Evolutionary conservation across 2,329 filamentous ascomycete genomes (phyloP).

Genomic region (Botrytis fabae): DNA sequence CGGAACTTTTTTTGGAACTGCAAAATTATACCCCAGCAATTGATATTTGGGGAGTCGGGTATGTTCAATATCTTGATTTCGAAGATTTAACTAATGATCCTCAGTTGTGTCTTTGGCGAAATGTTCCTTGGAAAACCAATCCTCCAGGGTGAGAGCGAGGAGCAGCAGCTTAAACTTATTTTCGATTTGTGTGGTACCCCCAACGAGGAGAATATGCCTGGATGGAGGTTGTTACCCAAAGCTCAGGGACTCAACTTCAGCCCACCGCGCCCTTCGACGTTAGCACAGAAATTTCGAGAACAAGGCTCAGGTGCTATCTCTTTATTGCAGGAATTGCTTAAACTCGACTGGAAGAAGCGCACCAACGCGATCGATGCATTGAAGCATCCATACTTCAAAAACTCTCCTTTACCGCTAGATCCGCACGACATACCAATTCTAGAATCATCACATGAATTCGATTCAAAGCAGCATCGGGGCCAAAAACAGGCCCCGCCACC

Average conservation of each 20-base stretch:
- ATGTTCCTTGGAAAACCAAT: constrained; percentile 96
- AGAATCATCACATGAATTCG: constrained; percentile 95
- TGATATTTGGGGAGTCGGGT: constrained; percentile 98
- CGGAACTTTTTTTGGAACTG: constrained; percentile 85
- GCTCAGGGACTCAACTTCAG: constrained; percentile 69
- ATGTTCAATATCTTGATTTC: constrained; percentile 42
- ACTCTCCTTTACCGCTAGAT: constrained; percentile 71
- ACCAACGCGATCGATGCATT: constrained; percentile 94
- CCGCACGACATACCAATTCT: constrained; percentile 88
- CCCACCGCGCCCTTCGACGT: constrained; percentile 60
- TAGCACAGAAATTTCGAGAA: constrained; percentile 73
- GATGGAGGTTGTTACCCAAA: constrained; percentile 80
- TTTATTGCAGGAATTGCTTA: constrained; percentile 78
- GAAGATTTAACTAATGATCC: constrained; percentile 31
- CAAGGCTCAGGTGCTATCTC: constrained; percentile 72
- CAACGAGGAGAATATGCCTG: constrained; percentile 88
- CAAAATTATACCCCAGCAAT: constrained; percentile 95
- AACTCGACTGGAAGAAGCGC: constrained; percentile 82
- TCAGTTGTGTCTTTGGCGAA: constrained; percentile 93
- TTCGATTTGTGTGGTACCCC: constrained; percentile 91
- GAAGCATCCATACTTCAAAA: constrained; percentile 87
- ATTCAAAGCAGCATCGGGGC: constrained; percentile 85
- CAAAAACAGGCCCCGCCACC: constrained; percentile 83
- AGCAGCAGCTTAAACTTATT: constrained; percentile 88
- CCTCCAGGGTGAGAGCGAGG: constrained; percentile 82